A percentile compares a stretch with the other conserved stretches of the same genome.
Evolutionary conservation across 352 stramenopile species (phyloP).

Genomic region (Globisporangium sylvaticum): DNA sequence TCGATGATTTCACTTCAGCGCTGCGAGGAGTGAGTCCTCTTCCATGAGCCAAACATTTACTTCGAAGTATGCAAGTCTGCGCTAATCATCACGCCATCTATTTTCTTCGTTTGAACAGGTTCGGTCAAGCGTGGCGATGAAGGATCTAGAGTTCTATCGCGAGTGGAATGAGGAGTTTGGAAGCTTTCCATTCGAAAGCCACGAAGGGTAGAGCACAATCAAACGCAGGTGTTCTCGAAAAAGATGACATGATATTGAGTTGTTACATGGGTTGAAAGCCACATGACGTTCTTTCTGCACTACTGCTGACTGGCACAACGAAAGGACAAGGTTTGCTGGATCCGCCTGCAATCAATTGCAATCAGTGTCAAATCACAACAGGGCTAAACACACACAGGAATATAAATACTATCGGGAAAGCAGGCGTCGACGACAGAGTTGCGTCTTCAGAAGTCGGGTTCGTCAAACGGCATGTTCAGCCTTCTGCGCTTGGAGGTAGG

Average conservation of each 20-base stretch:
- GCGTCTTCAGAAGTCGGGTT: constrained; percentile 51
- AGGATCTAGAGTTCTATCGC: constrained; percentile 92
- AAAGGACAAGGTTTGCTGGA: not conserved
- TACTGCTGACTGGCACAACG: constrained; percentile 1
- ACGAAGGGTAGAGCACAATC: constrained; percentile 34
- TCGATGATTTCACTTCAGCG: constrained; percentile 94
- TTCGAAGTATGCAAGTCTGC: not conserved
- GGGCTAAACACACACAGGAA: constrained; percentile 17
- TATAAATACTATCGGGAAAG: constrained; percentile 36
- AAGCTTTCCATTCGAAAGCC: constrained; percentile 78
- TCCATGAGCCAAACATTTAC: too few species aligned
- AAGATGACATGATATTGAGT: constrained; percentile 12
- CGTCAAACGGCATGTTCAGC: constrained; percentile 82
- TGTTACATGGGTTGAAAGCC: constrained; percentile 11
- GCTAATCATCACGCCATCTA: not conserved
- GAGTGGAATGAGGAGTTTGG: constrained; percentile 94
- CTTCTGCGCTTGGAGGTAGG: constrained; percentile 64
- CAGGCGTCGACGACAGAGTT: constrained; percentile 8
- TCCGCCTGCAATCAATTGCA: constrained; percentile 9
- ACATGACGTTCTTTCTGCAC: constrained; percentile 13
- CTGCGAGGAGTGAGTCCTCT: constrained; percentile 67
- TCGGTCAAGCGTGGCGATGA: constrained; percentile 92
- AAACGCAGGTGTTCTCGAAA: constrained; percentile 7
- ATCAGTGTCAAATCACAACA: constrained; percentile 9
- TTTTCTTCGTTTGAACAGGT: constrained; percentile 43